Percentiles rank a stretch among this genome's conserved stretches.
phyloP scores from a whole-genome alignment of 345 rosid genomes.

The Populus davidiana region DNA sequence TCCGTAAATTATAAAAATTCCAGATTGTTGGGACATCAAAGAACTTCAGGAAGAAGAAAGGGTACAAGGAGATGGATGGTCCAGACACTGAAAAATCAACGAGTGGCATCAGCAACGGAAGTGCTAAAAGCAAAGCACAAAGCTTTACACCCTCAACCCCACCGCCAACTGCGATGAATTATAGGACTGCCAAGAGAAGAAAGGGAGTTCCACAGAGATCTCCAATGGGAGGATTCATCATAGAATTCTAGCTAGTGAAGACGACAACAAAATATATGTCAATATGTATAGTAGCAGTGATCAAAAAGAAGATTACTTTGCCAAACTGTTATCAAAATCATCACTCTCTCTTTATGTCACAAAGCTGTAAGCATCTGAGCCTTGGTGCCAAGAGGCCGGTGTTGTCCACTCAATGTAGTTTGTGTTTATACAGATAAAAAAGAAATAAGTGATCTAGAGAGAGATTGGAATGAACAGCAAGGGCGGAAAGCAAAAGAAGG shows the following conservation, averaged over 20 bases:
- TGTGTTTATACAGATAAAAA: not conserved
- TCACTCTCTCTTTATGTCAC: not conserved
- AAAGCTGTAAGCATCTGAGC: slow-evolving; percentile 9
- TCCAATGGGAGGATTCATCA: slow-evolving; percentile 30
- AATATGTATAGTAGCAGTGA: not conserved
- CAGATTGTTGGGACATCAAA: slow-evolving; percentile 73
- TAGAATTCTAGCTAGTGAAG: slow-evolving; percentile 8
- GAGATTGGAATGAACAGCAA: not conserved
- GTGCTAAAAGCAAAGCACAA: slow-evolving; percentile 3
- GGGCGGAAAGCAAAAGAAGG: not conserved
- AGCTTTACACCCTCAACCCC: slow-evolving; percentile 31
- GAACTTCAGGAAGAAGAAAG: slow-evolving; percentile 43
- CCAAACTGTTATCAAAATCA: not conserved
- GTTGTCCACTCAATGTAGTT: not conserved
- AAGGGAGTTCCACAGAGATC: slow-evolving; percentile 35
- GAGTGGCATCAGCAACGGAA: slow-evolving; percentile 7
- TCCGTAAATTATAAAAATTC: not conserved
- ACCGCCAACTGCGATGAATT: slow-evolving; percentile 23
- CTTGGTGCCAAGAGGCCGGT: slow-evolving; percentile 19
- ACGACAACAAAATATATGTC: not conserved
- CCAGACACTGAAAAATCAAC: slow-evolving; percentile 34
- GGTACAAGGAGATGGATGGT: slow-evolving; percentile 5
- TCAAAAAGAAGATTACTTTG: not conserved
- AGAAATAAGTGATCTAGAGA: slow-evolving; percentile 3
- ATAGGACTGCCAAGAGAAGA: slow-evolving; percentile 27